Base-by-base conservation (phyloP, 2,329 filamentous ascomycete genomes). In the Cladosporium sp. region DNA sequence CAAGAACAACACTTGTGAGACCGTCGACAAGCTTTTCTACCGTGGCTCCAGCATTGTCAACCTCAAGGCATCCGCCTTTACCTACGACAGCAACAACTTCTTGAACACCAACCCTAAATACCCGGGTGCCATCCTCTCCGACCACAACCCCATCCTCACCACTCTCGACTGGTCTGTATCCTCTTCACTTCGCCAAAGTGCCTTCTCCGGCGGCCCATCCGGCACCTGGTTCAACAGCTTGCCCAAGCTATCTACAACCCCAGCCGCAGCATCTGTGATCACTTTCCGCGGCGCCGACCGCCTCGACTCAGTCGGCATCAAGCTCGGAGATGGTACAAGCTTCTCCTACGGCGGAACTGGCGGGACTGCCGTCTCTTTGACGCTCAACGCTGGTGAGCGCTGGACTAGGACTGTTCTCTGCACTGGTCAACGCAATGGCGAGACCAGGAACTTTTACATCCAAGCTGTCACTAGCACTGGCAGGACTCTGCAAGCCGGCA, bases 1-100 rank as follows among this genome's bases (percentile, higher is more conserved):
- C 33, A 78, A 79, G 0, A 81, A 76, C 56, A 81, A 81, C 71
- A 74, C 76, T 5, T 91, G 88, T 75, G 88, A 91, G 78, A 86
- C 84, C 3, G 86, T 90, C 44, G 88, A 90, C 77, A 91, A 90
- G 77, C 79, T 89, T 56, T 84, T 89, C 70, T 89, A 86, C 78
- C 83, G 86, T 44, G 80, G 81, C 35, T 56, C 50, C 11, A 33
- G 49, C 81, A 80, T 21, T 71, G 44, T 67, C 5, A 40, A 33
- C 31, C 29, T 63, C n/a, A 35, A 31, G 12, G 49, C 46, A 4
- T 61, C 31, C 23, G 12, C 40, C 6, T 60, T 55, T 29, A 26
- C 3, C 5, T 53, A 56, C 57, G 16, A 56, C 3, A 35, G 46
- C 55, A 61, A 49, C 57, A 40, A 44, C 11, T 35, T 44, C 80